Base-by-base conservation (phyloP, 108 stramenopile genomes). In the Seminavis robusta region DNA sequence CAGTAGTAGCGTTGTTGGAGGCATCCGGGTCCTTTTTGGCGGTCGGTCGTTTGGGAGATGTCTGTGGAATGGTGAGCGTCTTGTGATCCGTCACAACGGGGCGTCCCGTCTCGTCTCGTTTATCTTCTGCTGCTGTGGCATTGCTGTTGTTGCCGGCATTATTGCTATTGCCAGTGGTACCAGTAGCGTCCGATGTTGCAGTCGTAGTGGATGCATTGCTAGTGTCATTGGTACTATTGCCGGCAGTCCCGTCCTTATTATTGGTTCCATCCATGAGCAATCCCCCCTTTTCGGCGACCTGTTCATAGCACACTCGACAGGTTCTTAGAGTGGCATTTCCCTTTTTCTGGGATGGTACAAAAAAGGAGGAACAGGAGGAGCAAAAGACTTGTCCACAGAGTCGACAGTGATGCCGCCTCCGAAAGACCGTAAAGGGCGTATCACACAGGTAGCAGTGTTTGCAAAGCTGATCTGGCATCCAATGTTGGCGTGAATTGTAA, bases 321-420 rank as follows among this genome's bases (percentile, higher is more conserved):
- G 84, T 80, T 34, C 90, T 50, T 45, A 87, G 62, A 25, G 70
- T 82, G 29, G 60, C 56, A n/a, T 61, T 62, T 52, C 42, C 51
- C 24, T 37, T 59, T 0, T 30, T 16, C n/a, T 52, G n/a, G 28
- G 24, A 49, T 9, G 67, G 68, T 37, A 96, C 89, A 75, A 84
- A 94, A 73, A 77, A 94, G 21, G 91, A 83, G 41, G 81, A 82
- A 61, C 98, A 98, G n/a, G 54, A 40, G 45, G 81, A 78, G 70
- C 98, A 98, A 79, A 98, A 98, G 26, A 98, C 94, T 79, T 95
- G 95, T 0, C 96, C 96, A 67, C 98, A 98, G n/a, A 96, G 41
- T 10, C 98, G 81, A 75, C 98, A 98, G 57, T 98, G 98, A 64
- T 98, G 98, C 38, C 94, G 78, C 10, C 98, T 71, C 16, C 96